These are phyloP conservation scores for Apiospora aurea DNA, from an alignment of 2,329 filamentous ascomycete species.

Conservation along the genomic window DNA sequence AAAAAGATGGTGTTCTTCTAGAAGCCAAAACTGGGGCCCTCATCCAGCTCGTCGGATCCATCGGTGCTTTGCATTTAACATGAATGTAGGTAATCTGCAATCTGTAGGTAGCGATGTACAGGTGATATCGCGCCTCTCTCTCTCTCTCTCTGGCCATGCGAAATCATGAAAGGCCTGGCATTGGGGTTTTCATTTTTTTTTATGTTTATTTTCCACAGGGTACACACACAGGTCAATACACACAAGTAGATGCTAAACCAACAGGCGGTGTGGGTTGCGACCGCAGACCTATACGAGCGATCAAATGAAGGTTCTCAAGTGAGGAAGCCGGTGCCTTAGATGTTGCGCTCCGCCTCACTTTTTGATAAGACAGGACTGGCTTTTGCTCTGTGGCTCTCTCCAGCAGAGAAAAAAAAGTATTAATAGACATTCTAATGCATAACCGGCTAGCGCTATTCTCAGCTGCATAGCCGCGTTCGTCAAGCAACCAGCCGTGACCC, in stretches of 20 bases:
- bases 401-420: background rate
- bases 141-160: too few relatives aligned
- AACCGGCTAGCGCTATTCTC: background rate
- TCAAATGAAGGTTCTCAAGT: conserved; percentile 6
- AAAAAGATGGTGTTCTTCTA: conserved; percentile 22
- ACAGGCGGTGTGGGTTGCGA: background rate
- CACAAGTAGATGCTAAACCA: background rate
- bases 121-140: background rate
- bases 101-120: background rate
- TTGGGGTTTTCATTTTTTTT: too few relatives aligned
- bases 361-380: background rate
- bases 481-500: conserved; percentile 9
- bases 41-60: conserved; percentile 23
- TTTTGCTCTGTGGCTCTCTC: background rate
- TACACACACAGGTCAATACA: background rate
- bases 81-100: conserved; percentile 5
- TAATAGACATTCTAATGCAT: background rate
- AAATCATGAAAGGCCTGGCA: background rate
- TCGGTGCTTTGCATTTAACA: conserved; percentile 18
- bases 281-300: background rate
- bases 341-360: conserved; percentile 20
- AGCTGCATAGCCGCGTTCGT: conserved; percentile 8
- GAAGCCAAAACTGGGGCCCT: conserved; percentile 24
- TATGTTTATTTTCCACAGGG: background rate
- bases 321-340: conserved; percentile 12